Conservation (phyloP, 2,329 filamentous ascomycete species). For the Daldinia sp. region DNA sequence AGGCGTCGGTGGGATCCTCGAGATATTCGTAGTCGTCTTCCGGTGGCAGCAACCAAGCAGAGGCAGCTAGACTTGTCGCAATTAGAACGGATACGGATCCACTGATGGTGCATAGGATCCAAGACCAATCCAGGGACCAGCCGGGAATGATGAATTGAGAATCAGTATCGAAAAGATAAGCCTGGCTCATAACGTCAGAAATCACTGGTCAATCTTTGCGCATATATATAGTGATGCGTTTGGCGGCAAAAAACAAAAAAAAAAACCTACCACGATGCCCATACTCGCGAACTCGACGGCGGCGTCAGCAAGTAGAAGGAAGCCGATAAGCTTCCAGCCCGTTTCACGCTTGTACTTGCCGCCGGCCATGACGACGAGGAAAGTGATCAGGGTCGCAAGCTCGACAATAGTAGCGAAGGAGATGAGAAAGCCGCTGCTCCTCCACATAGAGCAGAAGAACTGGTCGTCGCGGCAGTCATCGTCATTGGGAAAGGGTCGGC, state of each 20-base stretch:
- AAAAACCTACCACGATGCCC: slow-evolving; percentile 79
- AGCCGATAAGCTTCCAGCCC: slow-evolving; percentile 82
- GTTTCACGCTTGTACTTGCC: slow-evolving; percentile 83
- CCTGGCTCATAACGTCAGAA: slow-evolving; percentile 60
- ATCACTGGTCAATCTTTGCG: neutral
- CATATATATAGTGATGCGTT: neutral
- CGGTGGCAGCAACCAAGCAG: slow-evolving; percentile 76
- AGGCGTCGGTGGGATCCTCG: slow-evolving; percentile 66
- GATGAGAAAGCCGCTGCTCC: slow-evolving; percentile 87
- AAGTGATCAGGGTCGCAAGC: slow-evolving; percentile 82
- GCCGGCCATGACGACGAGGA: slow-evolving; percentile 80
- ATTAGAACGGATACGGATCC: slow-evolving; percentile 65
- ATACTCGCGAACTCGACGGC: slow-evolving; percentile 81
- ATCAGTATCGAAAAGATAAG: slow-evolving; percentile 86
- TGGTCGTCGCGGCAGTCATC: slow-evolving; percentile 76
- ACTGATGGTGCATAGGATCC: slow-evolving; percentile 74
- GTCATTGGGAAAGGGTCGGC: slow-evolving; percentile 74
- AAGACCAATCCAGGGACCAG: slow-evolving; percentile 84
- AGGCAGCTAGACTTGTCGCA: slow-evolving; percentile 71
- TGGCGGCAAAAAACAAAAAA: too few species aligned
- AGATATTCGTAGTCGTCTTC: slow-evolving; percentile 88
- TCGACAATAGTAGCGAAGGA: slow-evolving; percentile 86
- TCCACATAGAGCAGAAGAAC: slow-evolving; percentile 93
- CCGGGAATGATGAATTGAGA: slow-evolving; percentile 82
- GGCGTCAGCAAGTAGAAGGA: slow-evolving; percentile 74